Base-by-base conservation (phyloP, 352 stramenopile genomes). In the Phytophthora capsici region DNA sequence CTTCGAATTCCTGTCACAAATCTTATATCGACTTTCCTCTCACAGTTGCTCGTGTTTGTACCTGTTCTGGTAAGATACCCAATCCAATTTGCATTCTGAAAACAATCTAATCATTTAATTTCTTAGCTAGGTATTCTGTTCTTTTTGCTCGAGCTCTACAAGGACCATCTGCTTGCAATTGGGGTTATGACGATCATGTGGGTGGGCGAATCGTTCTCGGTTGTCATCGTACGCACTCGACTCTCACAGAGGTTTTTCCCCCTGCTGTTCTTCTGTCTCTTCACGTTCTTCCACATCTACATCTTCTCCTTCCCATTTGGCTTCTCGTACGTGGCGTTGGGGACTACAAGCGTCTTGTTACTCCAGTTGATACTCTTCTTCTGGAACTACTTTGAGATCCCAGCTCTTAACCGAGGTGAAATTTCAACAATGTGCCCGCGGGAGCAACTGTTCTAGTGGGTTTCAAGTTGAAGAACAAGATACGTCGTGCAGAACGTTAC, bases 141-240 rank as follows among this genome's bases (percentile, higher is more conserved):
- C 63, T 99, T 98, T 75, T 61, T 99, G 28, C 97, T 98, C 69
- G 95, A 98, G 65, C 81, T 97, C 51, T 98, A 98, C 82, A 89
- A 93, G 43, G 94, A 98, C 70, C 88, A 91, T 12, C 58, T 98
- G 4, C 58, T 98, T 7, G 91, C 94, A 1, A 97, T 98, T 72
- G 80, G 90, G 28, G 80, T 98, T 32, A 80, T 98, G 57, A 86
- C 74, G 17, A 72, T 98, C 28, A 86, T 98, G 36, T 97, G 86
- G 80, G 30, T 93, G 17, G 90, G 89, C 25, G 94, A 98, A 73
- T 84, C 90, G 8, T 98, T 97, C 68, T 95, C 84, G 1, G 84
- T 98, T 28, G 75, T 98, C 36, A 91, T 88, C 54, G 85, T 96
- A 12, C 88, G 93, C 16, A 86, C 75, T 30, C 74, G 69, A 2